Percentiles rank a stretch among this genome's conserved stretches.
Conservation (phyloP, 2,329 filamentous ascomycete species). For the Botrytis sinoallii region DNA sequence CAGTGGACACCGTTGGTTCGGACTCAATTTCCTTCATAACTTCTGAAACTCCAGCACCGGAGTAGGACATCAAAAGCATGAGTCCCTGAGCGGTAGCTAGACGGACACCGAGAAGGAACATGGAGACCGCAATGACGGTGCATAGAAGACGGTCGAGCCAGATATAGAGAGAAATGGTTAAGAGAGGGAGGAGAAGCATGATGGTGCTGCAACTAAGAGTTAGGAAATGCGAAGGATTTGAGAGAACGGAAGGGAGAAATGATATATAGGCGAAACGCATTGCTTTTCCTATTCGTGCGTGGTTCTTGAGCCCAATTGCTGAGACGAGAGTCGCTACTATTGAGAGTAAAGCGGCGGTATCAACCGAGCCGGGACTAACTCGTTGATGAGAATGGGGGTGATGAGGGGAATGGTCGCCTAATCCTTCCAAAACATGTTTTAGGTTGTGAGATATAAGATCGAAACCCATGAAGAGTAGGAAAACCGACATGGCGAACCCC, state of each 20-base stretch:
- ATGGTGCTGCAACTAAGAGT: conserved; percentile 83
- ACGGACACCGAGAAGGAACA: conserved; percentile 83
- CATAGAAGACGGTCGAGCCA: conserved; percentile 84
- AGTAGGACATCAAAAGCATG: conserved; percentile 94
- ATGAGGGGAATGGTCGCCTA: conserved; percentile 70
- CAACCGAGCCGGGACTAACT: conserved; percentile 72
- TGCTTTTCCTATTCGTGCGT: conserved; percentile 85
- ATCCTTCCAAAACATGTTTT: conserved; percentile 80
- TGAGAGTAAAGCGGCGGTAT: conserved; percentile 76
- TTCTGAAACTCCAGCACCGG: conserved; percentile 42
- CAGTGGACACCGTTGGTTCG: conserved; percentile 69
- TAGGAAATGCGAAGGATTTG: conserved; percentile 92
- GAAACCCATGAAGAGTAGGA: conserved; percentile 95
- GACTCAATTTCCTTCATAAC: conserved; percentile 83
- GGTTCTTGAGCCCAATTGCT: conserved; percentile 83
- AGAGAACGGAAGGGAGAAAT: conserved; percentile 78
- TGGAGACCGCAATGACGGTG: conserved; percentile 74
- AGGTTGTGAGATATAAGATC: conserved; percentile 92
- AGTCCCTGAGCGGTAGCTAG: conserved; percentile 82
- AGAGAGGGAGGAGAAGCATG: conserved; percentile 75
- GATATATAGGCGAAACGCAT: conserved; percentile 84
- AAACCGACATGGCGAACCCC: conserved; percentile 93
- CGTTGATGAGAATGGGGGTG: conserved; percentile 64
- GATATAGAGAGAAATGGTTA: conserved; percentile 75
- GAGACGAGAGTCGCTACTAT: conserved; percentile 81